Conservation (phyloP, 306 rosid species). For the Urtica urens region DNA sequence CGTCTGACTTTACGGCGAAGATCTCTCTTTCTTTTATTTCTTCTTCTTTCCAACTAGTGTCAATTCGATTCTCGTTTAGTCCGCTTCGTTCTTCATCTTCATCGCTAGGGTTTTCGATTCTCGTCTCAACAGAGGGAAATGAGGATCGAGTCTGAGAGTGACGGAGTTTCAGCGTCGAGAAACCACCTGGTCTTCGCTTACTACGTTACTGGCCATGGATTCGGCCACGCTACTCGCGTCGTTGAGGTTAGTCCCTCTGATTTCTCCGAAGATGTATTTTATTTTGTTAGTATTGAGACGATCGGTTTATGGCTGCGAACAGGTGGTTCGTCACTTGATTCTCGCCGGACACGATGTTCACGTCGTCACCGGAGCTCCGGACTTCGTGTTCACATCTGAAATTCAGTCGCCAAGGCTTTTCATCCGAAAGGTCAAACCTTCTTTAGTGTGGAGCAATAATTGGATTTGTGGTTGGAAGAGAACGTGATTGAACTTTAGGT, state of each 20-base stretch:
- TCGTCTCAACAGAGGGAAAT: conserved; percentile 14
- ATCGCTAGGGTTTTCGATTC: neutral
- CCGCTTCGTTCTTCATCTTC: neutral
- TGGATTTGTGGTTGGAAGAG: neutral
- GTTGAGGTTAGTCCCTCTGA: conserved; percentile 45
- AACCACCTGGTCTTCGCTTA: conserved; percentile 81
- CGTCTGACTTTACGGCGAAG: neutral
- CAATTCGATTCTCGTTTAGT: neutral
- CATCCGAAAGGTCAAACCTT: conserved; percentile 61
- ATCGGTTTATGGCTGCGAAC: neutral
- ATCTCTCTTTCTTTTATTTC: neutral
- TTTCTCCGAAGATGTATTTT: neutral
- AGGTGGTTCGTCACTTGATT: conserved; percentile 84
- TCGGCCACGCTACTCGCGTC: conserved; percentile 94
- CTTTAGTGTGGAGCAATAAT: neutral
- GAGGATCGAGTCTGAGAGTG: conserved; percentile 59
- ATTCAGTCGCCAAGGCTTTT: conserved; percentile 63
- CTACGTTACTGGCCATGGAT: conserved; percentile 92
- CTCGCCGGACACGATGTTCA: conserved; percentile 89
- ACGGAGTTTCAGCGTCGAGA: conserved; percentile 62
- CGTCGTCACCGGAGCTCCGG: conserved; percentile 90
- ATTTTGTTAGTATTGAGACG: neutral
- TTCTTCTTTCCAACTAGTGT: neutral
- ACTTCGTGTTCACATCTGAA: conserved; percentile 80
- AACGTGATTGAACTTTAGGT: neutral